Evolutionary conservation across 768 basidiomycete genomes (phyloP).

Genomic region (Mycena filopes): DNA sequence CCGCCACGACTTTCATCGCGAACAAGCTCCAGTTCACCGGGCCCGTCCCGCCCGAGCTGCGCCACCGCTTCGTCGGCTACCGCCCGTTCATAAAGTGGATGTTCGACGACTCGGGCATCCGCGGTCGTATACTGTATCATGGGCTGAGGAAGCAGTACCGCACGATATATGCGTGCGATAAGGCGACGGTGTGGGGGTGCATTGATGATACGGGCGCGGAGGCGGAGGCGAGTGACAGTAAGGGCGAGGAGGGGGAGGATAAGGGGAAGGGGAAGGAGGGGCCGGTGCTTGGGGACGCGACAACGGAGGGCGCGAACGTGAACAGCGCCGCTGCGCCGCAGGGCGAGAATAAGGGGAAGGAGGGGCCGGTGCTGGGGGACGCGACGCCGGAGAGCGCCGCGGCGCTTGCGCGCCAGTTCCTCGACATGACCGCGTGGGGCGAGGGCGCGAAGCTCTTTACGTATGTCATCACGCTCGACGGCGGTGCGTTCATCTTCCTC

Average conservation of each 20-base stretch:
- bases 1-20: conserved; percentile 51
- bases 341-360: conserved; percentile 28
- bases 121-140: conserved; percentile 50
- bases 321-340: conserved; percentile 6
- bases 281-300: too few relatives aligned
- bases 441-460: conserved; percentile 55
- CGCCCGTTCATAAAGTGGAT: conserved; percentile 52
- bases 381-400: conserved; percentile 26
- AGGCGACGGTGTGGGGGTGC: conserved; percentile 48
- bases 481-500: conserved; percentile 22
- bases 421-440: conserved; percentile 54
- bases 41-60: conserved; percentile 51
- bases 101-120: conserved; percentile 49
- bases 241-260: too few relatives aligned
- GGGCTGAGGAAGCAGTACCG: conserved; percentile 53
- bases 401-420: conserved; percentile 48
- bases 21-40: conserved; percentile 56
- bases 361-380: background rate
- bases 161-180: conserved; percentile 50
- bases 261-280: too few relatives aligned
- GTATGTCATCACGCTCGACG: conserved; percentile 57
- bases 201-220: conserved; percentile 34
- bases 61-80: conserved; percentile 51
- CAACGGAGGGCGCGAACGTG: too few relatives aligned
- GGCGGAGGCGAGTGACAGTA: too few relatives aligned